These are phyloP conservation scores for Eucalyptus sp. DNA, from an alignment of 345 rosid genomes.

Conservation along the genomic window DNA sequence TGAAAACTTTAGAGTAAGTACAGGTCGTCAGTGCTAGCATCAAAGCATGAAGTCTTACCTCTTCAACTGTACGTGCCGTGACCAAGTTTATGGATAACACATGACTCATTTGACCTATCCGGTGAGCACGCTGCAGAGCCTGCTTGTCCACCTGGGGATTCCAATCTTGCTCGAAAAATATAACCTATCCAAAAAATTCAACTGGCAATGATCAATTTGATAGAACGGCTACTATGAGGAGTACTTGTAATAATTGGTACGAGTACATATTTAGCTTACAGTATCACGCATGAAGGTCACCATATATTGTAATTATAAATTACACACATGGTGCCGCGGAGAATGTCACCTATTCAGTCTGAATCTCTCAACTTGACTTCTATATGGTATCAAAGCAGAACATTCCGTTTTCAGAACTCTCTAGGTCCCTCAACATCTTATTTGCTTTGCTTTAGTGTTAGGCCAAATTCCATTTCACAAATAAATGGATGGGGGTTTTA, in stretches of 20 bases:
- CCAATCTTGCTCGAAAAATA: conserved; percentile 95
- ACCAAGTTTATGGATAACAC: conserved; percentile 79
- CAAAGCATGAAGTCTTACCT: conserved; percentile 29
- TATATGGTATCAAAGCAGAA: background rate
- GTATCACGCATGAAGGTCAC: background rate
- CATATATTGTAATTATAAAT: background rate
- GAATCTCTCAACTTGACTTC: background rate
- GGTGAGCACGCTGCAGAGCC: conserved; percentile 87
- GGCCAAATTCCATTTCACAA: background rate
- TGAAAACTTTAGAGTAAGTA: background rate
- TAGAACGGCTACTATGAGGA: background rate
- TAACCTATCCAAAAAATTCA: conserved; percentile 32
- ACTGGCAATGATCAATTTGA: background rate
- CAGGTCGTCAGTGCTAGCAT: background rate
- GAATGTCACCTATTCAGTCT: background rate
- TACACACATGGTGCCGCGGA: background rate
- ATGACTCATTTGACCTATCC: conserved; percentile 85
- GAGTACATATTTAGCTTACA: background rate
- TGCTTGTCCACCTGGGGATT: conserved; percentile 94
- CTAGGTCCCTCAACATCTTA: background rate
- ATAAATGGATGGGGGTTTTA: background rate
- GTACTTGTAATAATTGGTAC: background rate
- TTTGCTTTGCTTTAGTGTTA: background rate
- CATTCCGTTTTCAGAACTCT: background rate
- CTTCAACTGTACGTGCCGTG: conserved; percentile 54